Conservation (phyloP, 495 filamentous ascomycete species). For the Neurospora sp. region DNA sequence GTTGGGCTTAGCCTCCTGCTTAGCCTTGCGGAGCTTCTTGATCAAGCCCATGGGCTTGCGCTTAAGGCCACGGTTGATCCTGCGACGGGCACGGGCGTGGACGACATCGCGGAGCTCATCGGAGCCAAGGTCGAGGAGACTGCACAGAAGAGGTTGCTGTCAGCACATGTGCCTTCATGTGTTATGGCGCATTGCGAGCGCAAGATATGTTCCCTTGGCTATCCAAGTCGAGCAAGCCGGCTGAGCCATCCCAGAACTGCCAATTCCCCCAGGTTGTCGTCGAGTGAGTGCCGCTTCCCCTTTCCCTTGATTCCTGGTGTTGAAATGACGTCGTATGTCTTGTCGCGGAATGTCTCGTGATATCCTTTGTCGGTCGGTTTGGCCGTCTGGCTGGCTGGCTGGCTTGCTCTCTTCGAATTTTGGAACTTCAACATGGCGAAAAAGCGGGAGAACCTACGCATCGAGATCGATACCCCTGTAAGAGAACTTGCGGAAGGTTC, state of each 20-base stretch:
- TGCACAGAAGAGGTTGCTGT: conserved; percentile 14
- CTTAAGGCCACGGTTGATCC: conserved; percentile 99
- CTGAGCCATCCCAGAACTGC: neutral
- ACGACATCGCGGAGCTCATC: conserved; percentile 99
- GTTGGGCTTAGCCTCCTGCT: conserved; percentile 99
- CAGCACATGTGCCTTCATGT: conserved; percentile 4
- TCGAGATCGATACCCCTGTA: conserved; percentile 99
- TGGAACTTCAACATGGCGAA: neutral
- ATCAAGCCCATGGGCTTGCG: conserved; percentile 99
- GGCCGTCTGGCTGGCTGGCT: neutral
- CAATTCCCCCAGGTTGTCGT: neutral
- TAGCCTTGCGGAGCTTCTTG: conserved; percentile 99
- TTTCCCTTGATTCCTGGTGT: neutral
- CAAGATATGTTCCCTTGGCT: neutral
- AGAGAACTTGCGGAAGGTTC: conserved; percentile 99
- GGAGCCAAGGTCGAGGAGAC: conserved; percentile 93
- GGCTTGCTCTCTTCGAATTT: neutral
- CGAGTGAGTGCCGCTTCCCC: neutral
- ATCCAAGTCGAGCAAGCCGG: neutral
- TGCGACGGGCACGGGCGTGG: conserved; percentile 93
- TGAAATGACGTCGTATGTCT: neutral
- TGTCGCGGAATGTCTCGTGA: neutral
- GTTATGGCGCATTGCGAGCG: neutral
- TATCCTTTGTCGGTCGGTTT: neutral
- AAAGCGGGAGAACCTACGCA: conserved; percentile 54